phyloP scores from a whole-genome alignment of 805 yeast genomes.

The Metschnikowia henanensis region DNA sequence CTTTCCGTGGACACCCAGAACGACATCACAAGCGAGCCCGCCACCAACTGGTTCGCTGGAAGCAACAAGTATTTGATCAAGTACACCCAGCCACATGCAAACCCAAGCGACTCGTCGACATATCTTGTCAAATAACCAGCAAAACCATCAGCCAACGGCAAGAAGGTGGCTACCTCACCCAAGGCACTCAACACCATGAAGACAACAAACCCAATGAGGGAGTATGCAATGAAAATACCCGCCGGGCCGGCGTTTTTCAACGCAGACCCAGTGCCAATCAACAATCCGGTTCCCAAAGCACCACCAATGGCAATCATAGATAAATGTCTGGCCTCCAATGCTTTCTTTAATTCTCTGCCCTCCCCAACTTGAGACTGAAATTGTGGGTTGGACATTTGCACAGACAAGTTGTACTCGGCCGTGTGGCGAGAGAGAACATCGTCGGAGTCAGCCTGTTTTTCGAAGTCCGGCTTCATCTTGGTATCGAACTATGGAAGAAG shows the following conservation, averaged over 20 bases:
- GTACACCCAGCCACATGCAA: slow-evolving; percentile 67
- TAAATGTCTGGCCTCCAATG: slow-evolving; percentile 50
- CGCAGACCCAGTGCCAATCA: slow-evolving; percentile 76
- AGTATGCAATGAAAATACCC: slow-evolving; percentile 61
- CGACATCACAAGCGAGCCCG: slow-evolving; percentile 54
- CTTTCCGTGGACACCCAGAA: slow-evolving; percentile 50
- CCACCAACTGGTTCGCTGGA: slow-evolving; percentile 65
- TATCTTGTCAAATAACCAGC: slow-evolving; percentile 64
- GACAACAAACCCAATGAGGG: slow-evolving; percentile 69
- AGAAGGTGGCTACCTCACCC: slow-evolving; percentile 68
- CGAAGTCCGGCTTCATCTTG: slow-evolving; percentile 16
- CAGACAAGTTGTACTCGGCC: slow-evolving; percentile 47
- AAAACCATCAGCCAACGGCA: slow-evolving; percentile 67
- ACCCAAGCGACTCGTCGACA: slow-evolving; percentile 66
- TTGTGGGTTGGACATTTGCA: slow-evolving; percentile 45
- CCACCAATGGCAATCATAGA: slow-evolving; percentile 83
- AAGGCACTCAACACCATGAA: slow-evolving; percentile 51
- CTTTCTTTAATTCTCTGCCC: slow-evolving; percentile 45
- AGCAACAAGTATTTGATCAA: slow-evolving; percentile 54
- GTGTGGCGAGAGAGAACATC: slow-evolving; percentile 43
- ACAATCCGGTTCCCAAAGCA: slow-evolving; percentile 77
- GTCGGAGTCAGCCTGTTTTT: slow-evolving; percentile 24
- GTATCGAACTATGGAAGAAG: not conserved
- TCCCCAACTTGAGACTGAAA: slow-evolving; percentile 33
- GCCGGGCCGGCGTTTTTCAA: slow-evolving; percentile 72